phyloP scores from a whole-genome alignment of 371 early-diverging fungal species.

The Mortierella sp. region DNA sequence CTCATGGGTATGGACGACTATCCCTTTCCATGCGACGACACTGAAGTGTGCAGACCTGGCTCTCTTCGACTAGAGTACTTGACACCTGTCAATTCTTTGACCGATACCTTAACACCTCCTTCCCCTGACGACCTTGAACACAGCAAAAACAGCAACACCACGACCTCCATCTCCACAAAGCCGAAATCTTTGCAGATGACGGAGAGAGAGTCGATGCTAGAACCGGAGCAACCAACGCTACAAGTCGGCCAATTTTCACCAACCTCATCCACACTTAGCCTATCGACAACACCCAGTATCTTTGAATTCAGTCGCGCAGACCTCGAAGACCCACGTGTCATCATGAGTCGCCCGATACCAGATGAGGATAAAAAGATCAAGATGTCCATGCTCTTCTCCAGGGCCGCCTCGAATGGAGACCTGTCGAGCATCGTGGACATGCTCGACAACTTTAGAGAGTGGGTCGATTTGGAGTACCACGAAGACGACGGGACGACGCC shows the following conservation, averaged over 20 bases:
- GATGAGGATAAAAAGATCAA: slow-evolving; percentile 64
- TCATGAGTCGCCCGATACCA: slow-evolving; percentile 36
- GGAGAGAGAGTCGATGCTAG: neutral
- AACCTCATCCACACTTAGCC: neutral
- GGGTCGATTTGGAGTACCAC: slow-evolving; percentile 82
- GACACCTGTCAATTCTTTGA: neutral
- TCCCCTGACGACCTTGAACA: neutral
- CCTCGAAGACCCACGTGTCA: slow-evolving; percentile 40
- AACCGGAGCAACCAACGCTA: neutral
- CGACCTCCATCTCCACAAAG: neutral
- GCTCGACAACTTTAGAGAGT: slow-evolving; percentile 68
- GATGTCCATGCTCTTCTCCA: slow-evolving; percentile 67
- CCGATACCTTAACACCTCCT: neutral
- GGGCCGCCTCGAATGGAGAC: slow-evolving; percentile 74
- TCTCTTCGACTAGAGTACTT: neutral
- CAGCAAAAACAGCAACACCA: neutral
- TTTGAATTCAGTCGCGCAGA: slow-evolving; percentile 32
- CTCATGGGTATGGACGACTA: neutral
- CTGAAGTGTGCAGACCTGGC: neutral
- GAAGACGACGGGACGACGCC: slow-evolving; percentile 91
- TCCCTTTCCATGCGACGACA: neutral
- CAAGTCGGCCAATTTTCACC: neutral
- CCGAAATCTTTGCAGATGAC: neutral
- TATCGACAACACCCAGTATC: slow-evolving; percentile 1
- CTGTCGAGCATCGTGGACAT: slow-evolving; percentile 61